Conservation (phyloP, 2,329 filamentous ascomycete species). For the Myriangium duriaei region DNA sequence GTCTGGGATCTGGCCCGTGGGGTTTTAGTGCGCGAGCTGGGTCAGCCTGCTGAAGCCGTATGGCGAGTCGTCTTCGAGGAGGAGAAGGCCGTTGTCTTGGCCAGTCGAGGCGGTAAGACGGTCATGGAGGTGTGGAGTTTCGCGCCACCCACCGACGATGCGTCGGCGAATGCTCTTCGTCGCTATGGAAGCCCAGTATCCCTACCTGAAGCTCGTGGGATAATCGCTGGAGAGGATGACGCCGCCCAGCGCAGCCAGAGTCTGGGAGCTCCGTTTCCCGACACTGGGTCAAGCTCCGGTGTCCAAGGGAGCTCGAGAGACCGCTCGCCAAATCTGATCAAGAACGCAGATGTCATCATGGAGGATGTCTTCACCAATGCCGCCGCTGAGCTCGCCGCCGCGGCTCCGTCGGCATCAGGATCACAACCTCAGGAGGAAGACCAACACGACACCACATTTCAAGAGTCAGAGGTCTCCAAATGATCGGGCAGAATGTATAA, state of each 20-base stretch:
- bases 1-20: conserved; percentile 95
- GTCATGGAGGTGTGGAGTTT: conserved; percentile 72
- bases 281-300: background rate
- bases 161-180: conserved; percentile 7
- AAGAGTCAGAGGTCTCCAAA: too few species aligned
- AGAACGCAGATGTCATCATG: background rate
- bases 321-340: background rate
- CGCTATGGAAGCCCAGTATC: conserved; percentile 1
- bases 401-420: conserved; percentile 1
- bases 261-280: conserved; percentile 1
- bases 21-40: conserved; percentile 78
- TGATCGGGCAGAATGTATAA: too few species aligned
- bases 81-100: conserved; percentile 94
- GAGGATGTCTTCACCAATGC: conserved; percentile 3
- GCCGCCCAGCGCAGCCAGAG: background rate
- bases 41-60: conserved; percentile 82
- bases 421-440: too few species aligned
- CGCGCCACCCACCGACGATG: conserved; percentile 27
- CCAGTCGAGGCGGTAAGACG: conserved; percentile 69
- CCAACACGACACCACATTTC: too few species aligned
- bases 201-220: conserved; percentile 1
- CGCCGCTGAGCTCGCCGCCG: conserved; percentile 4
- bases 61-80: conserved; percentile 98
- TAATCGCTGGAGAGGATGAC: background rate
- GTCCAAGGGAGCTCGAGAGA: background rate